Evolutionary conservation across 345 rosid genomes (phyloP).

Genomic region (Populus tremula): DNA sequence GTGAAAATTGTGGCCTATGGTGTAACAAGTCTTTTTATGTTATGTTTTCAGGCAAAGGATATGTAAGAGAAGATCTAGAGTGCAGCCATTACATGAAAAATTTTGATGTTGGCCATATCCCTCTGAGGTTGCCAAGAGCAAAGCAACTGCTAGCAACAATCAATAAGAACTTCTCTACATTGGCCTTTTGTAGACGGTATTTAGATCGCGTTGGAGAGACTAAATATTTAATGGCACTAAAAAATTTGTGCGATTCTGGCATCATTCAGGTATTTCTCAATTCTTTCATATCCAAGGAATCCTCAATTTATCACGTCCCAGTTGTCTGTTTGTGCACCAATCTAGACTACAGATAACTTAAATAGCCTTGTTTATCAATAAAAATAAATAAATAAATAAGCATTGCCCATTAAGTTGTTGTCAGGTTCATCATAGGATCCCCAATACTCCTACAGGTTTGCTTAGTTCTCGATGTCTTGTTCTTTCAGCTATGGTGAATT

Average conservation of each 20-base stretch:
- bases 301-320: neutral
- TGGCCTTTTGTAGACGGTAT: slow-evolving; percentile 90
- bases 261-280: slow-evolving; percentile 67
- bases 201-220: slow-evolving; percentile 92
- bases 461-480: neutral
- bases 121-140: slow-evolving; percentile 81
- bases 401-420: too few relatives aligned
- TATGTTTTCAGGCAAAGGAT: slow-evolving; percentile 68
- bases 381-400: too few relatives aligned
- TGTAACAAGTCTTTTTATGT: slow-evolving; percentile 6
- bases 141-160: slow-evolving; percentile 92
- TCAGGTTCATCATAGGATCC: neutral
- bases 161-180: slow-evolving; percentile 86
- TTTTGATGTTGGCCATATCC: slow-evolving; percentile 75
- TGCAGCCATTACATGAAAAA: slow-evolving; percentile 95
- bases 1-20: neutral
- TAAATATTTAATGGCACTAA: slow-evolving; percentile 87
- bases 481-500: neutral
- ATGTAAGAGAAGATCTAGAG: slow-evolving; percentile 84
- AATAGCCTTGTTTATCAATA: neutral
- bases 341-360: neutral
- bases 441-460: neutral
- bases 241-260: slow-evolving; percentile 85
- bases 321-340: neutral
- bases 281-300: neutral